Evolutionary conservation across 148 eudicot genomes (phyloP), one percentile per base, ranked within the genome.

Genomic region (Hydrangea macrophylla): DNA sequence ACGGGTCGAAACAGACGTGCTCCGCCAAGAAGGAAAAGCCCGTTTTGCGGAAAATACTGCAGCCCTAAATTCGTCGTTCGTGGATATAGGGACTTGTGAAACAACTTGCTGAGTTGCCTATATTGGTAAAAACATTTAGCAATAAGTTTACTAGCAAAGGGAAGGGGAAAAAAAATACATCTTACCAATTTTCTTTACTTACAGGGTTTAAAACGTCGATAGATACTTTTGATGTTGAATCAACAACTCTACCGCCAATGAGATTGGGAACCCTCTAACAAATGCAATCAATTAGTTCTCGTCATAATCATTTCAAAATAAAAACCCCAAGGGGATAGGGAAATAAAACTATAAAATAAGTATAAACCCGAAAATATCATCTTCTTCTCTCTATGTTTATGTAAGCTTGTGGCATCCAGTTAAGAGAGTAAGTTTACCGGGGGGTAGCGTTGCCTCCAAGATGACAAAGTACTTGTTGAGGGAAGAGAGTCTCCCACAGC

Each of bases 81-180:
- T 84, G 24, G 90, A 75, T 61, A 85, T 82, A 64, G 90, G 90
- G 62, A 84, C 88, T 80, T 84, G 86, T 48, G 89, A 79, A 17
- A 86, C 87, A 76, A 88, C 85, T 79, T 84, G 79, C 61, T 88
- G 89, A 37, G 90, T 88, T 55, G 90, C 95, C 95, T 88, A 76
- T 22, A 73, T 67, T 50, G 48, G 26, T 7, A 51, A 64, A 72
- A n/a, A 36, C 51, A 67, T 22, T 55, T 33, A 35, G 35, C 37
- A 11, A 62, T 55, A 60, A 55, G n/a, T 13, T 32, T 10, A 54
- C 22, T 13, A 6, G 2, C 24, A n/a, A 65, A 55, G 12, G 24
- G 18, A 45, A 35, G 27, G 15, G 5, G 33, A 44, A 55, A 67
- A 60, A 62, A 35, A 33, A 7, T n/a, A n/a, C n/a, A 42, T 20